Evolutionary conservation across 768 basidiomycete genomes (phyloP).

Genomic region (Suillus placidus): DNA sequence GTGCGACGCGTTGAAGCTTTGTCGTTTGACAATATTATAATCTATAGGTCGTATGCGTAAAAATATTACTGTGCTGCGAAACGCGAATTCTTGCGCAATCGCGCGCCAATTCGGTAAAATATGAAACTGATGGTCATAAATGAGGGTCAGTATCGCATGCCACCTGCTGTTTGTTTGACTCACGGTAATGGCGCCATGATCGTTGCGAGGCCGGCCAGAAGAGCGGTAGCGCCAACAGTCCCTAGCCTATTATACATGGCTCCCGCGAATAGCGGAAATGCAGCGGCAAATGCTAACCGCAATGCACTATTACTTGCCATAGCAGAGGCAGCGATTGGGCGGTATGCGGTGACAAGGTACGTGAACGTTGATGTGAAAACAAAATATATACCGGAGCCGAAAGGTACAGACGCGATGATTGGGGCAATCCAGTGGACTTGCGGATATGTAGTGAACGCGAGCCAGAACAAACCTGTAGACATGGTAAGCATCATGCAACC

Average conservation of each 20-base stretch:
- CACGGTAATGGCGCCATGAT: constrained; percentile 66
- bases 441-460: constrained; percentile 56
- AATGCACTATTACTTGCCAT: constrained; percentile 66
- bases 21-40: not conserved
- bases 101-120: constrained; percentile 49
- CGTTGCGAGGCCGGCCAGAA: constrained; percentile 66
- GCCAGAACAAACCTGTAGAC: constrained; percentile 47
- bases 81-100: constrained; percentile 44
- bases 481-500: not conserved
- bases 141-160: not conserved
- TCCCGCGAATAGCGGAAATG: constrained; percentile 55
- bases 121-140: constrained; percentile 40
- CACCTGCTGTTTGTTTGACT: constrained; percentile 25
- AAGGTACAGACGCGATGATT: constrained; percentile 46
- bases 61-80: constrained; percentile 38
- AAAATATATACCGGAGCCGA: constrained; percentile 60
- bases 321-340: constrained; percentile 58
- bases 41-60: not conserved
- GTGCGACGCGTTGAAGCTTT: not conserved
- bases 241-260: constrained; percentile 58
- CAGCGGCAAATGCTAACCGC: constrained; percentile 49
- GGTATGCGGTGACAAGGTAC: constrained; percentile 54
- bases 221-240: constrained; percentile 70
- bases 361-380: constrained; percentile 73
- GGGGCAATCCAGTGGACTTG: constrained; percentile 51